Evolutionary conservation across 164 flowering plant genomes (phyloP).

Genomic region (Dillenia suffruticosa): DNA sequence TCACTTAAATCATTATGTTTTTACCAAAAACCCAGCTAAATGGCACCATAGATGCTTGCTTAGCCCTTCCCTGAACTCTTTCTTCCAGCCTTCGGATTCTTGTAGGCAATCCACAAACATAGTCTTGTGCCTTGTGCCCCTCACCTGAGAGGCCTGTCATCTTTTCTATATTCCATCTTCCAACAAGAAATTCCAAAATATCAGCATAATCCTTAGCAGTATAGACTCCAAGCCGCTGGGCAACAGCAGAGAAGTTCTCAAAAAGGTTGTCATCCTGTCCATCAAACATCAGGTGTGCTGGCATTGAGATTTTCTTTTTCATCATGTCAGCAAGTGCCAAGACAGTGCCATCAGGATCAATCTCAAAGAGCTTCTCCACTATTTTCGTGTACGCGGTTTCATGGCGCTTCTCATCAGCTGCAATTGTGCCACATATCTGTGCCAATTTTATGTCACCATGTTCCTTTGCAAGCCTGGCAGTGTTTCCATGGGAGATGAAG

Average conservation of each 20-base stretch:
- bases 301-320: slow-evolving; percentile 58
- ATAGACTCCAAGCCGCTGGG: slow-evolving; percentile 58
- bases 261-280: slow-evolving; percentile 45
- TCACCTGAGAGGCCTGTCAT: slow-evolving; percentile 40
- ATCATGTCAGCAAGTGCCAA: slow-evolving; percentile 53
- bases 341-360: slow-evolving; percentile 40
- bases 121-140: slow-evolving; percentile 44
- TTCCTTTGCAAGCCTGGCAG: slow-evolving; percentile 44
- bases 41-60: slow-evolving; percentile 20
- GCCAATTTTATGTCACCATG: slow-evolving; percentile 47
- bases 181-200: slow-evolving; percentile 48
- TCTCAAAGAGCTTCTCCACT: slow-evolving; percentile 49
- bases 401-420: slow-evolving; percentile 56
- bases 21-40: slow-evolving; percentile 46
- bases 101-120: slow-evolving; percentile 40
- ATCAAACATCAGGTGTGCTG: slow-evolving; percentile 56
- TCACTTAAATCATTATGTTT: slow-evolving; percentile 12
- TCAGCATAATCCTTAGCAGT: slow-evolving; percentile 59
- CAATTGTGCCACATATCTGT: slow-evolving; percentile 47
- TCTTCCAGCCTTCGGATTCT: slow-evolving; percentile 45
- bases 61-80: slow-evolving; percentile 30
- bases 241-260: slow-evolving; percentile 49
- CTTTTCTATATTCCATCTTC: slow-evolving; percentile 43
- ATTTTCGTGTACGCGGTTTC: slow-evolving; percentile 53
- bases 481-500: slow-evolving; percentile 48